Base-by-base conservation (phyloP, 768 basidiomycete species). In the Kwoniella botswanensis region DNA sequence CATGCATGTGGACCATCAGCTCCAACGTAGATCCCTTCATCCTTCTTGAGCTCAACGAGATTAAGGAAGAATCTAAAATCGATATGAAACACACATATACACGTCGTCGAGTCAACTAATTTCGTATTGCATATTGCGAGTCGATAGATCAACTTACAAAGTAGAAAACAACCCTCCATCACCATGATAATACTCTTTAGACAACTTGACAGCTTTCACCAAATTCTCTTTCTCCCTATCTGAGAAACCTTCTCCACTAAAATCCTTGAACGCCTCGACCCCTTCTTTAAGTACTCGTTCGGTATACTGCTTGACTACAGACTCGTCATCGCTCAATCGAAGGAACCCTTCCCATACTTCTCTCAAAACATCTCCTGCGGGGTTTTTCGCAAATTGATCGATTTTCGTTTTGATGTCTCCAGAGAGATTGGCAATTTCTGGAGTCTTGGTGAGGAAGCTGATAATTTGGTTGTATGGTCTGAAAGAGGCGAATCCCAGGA, bases 1-100 rank as follows among this genome's bases (percentile, higher is more conserved):
- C 98, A 98, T 0, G 96, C 96, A 73, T 98, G 96, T 0, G 94
- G 94, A 82, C 96, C 95, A 55, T 95, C 93, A 3, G 96, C 96
- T 26, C 93, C 91, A 7, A 98, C 88, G 85, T 94, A 98, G 68
- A 97, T 95, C 0, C 94, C 94, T 80, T 98, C 89, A 2, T 94
- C 95, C 0, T 92, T 89, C 64, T 88, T 80, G 76, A 98, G 85
- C 68, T 86, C 86, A 57, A 97, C 87, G 72, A 93, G 88, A 85
- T 98, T 98, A 67, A 98, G 88, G 77, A 97, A 75, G 81, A 92
- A 94, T 12, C 90, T 87, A 79, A 91, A 26, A 11, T 4, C n/a
- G 18, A 13, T 18, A 18, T 18, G 26, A 0, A 12, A 56, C 64
- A 41, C 64, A 41, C 22, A n/a, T 5, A 64, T 13, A 9, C 26